phyloP scores from a whole-genome alignment of 83 land plant genomes.

The Diphasiastrum complanatum region DNA sequence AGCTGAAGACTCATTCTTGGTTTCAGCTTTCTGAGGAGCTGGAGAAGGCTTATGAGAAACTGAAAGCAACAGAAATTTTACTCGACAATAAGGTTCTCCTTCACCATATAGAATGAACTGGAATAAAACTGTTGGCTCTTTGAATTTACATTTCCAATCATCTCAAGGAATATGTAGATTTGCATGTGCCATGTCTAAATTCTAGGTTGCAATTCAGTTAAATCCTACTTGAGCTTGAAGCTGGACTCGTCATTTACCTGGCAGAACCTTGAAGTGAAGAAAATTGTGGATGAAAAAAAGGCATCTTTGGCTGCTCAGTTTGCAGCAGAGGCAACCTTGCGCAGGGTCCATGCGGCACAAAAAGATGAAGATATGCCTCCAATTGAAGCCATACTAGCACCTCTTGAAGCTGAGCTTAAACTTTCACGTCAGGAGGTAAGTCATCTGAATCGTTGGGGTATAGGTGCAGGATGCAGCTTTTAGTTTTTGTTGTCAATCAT shows the following conservation, averaged over 20 bases:
- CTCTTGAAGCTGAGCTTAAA: slow-evolving; percentile 92
- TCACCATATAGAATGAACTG: background rate
- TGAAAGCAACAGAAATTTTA: slow-evolving; percentile 65
- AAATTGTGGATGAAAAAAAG: slow-evolving; percentile 92
- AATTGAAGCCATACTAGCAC: slow-evolving; percentile 94
- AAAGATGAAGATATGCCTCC: slow-evolving; percentile 98
- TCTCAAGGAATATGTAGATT: too few relatives aligned
- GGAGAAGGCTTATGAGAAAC: slow-evolving; percentile 64
- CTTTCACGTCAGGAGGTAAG: slow-evolving; percentile 78
- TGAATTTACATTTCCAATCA: background rate
- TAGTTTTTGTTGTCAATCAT: background rate
- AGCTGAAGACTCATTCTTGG: background rate
- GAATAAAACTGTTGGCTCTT: background rate
- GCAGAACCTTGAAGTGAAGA: slow-evolving; percentile 92
- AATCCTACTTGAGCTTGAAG: background rate
- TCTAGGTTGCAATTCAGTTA: background rate
- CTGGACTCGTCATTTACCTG: background rate
- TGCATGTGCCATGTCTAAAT: too few relatives aligned
- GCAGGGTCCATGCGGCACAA: slow-evolving; percentile 95
- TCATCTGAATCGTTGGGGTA: too few relatives aligned
- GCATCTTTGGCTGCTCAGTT: slow-evolving; percentile 93
- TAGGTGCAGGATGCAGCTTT: too few relatives aligned
- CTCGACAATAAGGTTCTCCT: slow-evolving; percentile 68
- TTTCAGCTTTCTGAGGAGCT: slow-evolving; percentile 76
- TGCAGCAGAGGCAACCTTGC: slow-evolving; percentile 96